Conservation (phyloP, 495 filamentous ascomycete species). For the Penicillium verhagenii region DNA sequence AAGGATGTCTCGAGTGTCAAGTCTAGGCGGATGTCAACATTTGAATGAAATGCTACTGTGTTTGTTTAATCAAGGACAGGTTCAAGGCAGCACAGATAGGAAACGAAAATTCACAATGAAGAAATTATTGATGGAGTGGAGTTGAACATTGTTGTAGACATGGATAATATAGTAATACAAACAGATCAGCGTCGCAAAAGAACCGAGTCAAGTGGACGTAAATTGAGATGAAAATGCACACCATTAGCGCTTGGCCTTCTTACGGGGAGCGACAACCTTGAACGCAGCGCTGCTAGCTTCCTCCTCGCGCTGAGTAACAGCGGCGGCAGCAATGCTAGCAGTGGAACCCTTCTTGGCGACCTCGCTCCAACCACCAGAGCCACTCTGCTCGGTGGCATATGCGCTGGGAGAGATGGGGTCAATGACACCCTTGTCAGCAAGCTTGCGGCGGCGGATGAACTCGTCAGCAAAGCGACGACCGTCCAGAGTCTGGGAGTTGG, state of each 20-base stretch:
- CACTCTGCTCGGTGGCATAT: constrained; percentile 40
- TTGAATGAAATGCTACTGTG: no score
- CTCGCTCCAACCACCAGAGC: constrained; percentile 85
- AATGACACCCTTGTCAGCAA: constrained; percentile 85
- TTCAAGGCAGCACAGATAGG: no score
- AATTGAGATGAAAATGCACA: constrained; percentile 6
- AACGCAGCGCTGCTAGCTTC: constrained; percentile 63
- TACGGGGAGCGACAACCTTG: constrained; percentile 87
- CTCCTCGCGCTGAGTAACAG: constrained; percentile 49
- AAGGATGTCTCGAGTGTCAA: no score
- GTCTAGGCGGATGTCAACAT: no score
- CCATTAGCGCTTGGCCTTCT: constrained; percentile 78
- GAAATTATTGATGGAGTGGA: no score
- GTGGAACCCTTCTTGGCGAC: constrained; percentile 84
- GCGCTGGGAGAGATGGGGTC: constrained; percentile 47
- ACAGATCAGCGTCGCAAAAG: background rate
- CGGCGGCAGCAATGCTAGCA: constrained; percentile 15
- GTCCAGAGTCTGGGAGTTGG: constrained; percentile 80
- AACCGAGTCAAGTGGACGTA: no score
- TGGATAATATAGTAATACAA: no score
- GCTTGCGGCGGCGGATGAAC: constrained; percentile 86
- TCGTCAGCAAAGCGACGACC: constrained; percentile 91
- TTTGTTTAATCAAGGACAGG: no score
- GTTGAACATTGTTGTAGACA: no score
- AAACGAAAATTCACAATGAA: no score